phyloP scores from a whole-genome alignment of 495 filamentous ascomycete species.

The Neurospora sp. region DNA sequence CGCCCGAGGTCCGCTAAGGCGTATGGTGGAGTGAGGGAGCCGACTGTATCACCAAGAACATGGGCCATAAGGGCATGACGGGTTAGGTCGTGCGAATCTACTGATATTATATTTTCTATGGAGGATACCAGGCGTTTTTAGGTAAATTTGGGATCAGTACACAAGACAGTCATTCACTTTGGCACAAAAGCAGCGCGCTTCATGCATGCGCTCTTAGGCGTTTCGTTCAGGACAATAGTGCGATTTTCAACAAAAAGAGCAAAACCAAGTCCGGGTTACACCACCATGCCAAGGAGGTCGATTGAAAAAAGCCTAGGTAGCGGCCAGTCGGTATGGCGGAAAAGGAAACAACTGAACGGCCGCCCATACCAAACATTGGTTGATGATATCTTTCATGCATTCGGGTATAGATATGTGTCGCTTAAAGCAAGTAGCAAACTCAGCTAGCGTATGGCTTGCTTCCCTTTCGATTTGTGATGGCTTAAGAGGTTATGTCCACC shows the following conservation, averaged over 20 bases:
- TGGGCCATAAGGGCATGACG: neutral
- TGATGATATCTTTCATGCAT: neutral
- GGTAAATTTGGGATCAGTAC: neutral
- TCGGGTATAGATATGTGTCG: neutral
- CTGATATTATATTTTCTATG: neutral
- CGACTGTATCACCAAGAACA: neutral
- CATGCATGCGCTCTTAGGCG: neutral
- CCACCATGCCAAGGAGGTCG: neutral
- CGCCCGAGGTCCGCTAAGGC: constrained; percentile 22
- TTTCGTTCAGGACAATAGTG: neutral
- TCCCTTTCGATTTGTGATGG: neutral
- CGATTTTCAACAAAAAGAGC: neutral
- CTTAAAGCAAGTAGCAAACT: neutral
- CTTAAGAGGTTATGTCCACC: neutral
- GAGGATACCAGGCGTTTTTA: neutral
- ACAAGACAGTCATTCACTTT: neutral
- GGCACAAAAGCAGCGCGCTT: neutral
- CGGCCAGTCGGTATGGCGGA: neutral
- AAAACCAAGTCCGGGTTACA: neutral
- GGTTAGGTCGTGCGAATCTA: neutral
- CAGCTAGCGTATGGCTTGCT: neutral
- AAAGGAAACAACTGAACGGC: neutral
- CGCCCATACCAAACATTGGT: neutral
- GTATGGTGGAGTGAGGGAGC: neutral
- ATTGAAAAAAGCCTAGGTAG: neutral